Conservation (phyloP, 768 basidiomycete species). For the Galerina marginata region DNA sequence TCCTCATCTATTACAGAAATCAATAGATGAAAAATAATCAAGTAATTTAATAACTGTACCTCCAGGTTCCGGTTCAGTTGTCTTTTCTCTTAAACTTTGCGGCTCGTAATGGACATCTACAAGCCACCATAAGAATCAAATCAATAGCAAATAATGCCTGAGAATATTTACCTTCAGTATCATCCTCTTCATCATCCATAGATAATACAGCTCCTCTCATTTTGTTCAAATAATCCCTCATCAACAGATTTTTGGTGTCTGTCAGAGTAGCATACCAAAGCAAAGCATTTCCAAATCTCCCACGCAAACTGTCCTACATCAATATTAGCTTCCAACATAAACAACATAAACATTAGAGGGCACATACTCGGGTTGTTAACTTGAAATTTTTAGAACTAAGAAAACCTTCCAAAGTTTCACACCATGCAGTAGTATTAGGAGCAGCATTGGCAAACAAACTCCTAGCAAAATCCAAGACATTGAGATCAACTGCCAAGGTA, state of each 20-base stretch:
- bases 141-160: no score
- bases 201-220: not conserved
- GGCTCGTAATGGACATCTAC: no score
- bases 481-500: slow-evolving; percentile 36
- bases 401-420: slow-evolving; percentile 31
- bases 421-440: slow-evolving; percentile 19
- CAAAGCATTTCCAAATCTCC: slow-evolving; percentile 29
- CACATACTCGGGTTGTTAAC: slow-evolving; percentile 20
- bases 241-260: slow-evolving; percentile 5
- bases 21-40: no score
- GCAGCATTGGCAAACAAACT: slow-evolving; percentile 32
- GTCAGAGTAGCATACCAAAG: slow-evolving; percentile 28
- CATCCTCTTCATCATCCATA: no score
- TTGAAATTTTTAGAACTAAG: slow-evolving; percentile 25
- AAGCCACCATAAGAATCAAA: no score
- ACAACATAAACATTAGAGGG: no score
- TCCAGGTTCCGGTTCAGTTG: no score
- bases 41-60: no score
- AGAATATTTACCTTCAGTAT: no score
- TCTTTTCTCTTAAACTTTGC: no score
- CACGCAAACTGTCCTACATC: slow-evolving; percentile 24
- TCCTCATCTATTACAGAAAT: no score
- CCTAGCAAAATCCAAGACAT: slow-evolving; percentile 32
- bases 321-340: not conserved
- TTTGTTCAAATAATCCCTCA: slow-evolving; percentile 6